Conservation (phyloP, 805 yeast species). For the Isabelozyma pseudorhagii region DNA sequence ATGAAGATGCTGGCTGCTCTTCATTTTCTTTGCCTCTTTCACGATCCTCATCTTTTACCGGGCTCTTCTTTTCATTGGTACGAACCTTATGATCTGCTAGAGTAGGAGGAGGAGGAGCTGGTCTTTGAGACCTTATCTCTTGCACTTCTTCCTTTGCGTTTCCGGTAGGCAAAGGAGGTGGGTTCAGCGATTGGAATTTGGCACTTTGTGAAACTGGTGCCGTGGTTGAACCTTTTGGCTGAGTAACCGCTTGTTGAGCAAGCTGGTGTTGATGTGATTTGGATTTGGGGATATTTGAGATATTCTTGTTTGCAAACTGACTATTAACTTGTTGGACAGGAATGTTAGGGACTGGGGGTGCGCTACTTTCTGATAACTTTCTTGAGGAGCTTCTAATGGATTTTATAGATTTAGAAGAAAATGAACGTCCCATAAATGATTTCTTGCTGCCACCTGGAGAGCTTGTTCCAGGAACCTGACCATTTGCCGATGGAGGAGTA, state of each 20-base stretch:
- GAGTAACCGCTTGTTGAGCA: conserved; percentile 20
- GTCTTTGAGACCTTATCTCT: conserved; percentile 32
- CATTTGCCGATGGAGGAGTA: background rate
- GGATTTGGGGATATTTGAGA: conserved; percentile 32
- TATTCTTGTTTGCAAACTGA: background rate
- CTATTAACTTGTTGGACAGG: conserved; percentile 4
- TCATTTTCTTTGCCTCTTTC: background rate
- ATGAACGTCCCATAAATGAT: conserved; percentile 29
- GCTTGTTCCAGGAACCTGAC: conserved; percentile 2
- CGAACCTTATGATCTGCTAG: conserved; percentile 2
- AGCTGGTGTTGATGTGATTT: conserved; percentile 40
- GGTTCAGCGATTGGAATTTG: conserved; percentile 14
- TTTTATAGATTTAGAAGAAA: conserved; percentile 37
- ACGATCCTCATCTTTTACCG: background rate
- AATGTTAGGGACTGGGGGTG: conserved; percentile 14
- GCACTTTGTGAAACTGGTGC: conserved; percentile 34
- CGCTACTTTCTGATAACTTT: conserved; percentile 15
- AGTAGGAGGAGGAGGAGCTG: conserved; percentile 41
- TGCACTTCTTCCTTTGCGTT: conserved; percentile 8
- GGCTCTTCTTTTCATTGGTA: background rate
- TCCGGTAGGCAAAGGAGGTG: background rate
- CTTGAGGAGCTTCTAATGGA: conserved; percentile 22
- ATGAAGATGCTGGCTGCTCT: background rate
- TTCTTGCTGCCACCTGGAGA: conserved; percentile 11
- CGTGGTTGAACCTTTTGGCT: conserved; percentile 27